Evolutionary conservation across 31 red algal species (phyloP), one percentile per base, ranked within the genome.

Genomic region (Bonnemaisonia californica): DNA sequence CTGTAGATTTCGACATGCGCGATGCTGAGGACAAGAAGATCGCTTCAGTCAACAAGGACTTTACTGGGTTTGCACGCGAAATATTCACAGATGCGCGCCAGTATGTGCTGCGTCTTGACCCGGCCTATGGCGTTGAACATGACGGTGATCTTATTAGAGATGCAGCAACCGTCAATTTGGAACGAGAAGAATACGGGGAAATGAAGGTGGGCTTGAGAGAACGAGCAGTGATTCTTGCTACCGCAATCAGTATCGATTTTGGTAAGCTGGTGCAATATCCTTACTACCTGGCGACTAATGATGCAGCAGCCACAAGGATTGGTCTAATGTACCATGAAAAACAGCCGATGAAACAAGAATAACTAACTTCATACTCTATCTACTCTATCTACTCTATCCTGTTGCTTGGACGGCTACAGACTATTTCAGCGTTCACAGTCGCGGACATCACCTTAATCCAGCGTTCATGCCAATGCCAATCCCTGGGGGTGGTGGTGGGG

Each of bases 31-130:
- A 77, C 2, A 62, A 57, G 3, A 66, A 78, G 40, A 70, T 98
- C 18, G 95, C 92, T 1, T 87, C 79, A 18, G 83, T 98, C 12
- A 89, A 92, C 80, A 98, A 98, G 74, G 95, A 98, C 54, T 98
- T 88, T 28, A 98, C 95, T 4, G 95, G 95, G 3, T 89, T 98
- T 54, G 95, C 82, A 13, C 74, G 92, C 16, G 95, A 98, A 58
- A 42, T 98, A 18, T 98, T 98, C 38, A 95, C 95, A 26, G 95
- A 98, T 74, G 95, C 95, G 54, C 71, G 92, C 2, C 95, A 98
- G 71, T 98, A 98, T 60, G 95, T 98, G 24, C 42, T 98, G 23
- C 91, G 95, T 30, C 21, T 95, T 41, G 84, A 96, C 39, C 89
- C 84, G 41, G 79, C 80, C 28, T 82, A 72, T 42, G 73, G 87